These are phyloP conservation scores for Seiridium unicorne DNA, from an alignment of 2,329 filamentous ascomycete genomes.

Conservation along the genomic window DNA sequence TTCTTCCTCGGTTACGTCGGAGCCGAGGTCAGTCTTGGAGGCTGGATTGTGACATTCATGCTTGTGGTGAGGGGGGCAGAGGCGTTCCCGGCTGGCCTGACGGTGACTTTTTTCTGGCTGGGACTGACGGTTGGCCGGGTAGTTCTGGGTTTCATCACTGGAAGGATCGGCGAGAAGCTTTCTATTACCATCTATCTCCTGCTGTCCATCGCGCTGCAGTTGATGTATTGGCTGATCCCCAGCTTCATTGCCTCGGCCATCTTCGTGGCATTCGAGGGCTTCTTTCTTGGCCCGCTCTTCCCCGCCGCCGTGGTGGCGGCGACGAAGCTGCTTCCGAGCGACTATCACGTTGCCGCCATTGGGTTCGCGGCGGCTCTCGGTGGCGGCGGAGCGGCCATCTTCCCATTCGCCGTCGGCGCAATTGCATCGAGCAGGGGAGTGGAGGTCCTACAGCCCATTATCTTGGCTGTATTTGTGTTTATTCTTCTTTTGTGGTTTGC, in stretches of 20 bases:
- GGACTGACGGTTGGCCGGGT: conserved; percentile 75
- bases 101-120: conserved; percentile 80
- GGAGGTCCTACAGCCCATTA: conserved; percentile 54
- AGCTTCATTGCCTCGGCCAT: conserved; percentile 72
- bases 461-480: conserved; percentile 45
- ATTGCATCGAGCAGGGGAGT: conserved; percentile 61
- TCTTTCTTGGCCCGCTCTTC: conserved; percentile 79
- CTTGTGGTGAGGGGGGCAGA: conserved; percentile 69
- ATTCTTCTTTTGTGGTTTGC: conserved; percentile 44
- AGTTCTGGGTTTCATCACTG: conserved; percentile 73
- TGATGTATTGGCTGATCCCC: conserved; percentile 81
- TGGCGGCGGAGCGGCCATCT: conserved; percentile 65
- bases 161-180: conserved; percentile 68
- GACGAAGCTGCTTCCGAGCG: conserved; percentile 70
- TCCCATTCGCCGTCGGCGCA: conserved; percentile 67
- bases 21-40: conserved; percentile 69
- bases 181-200: conserved; percentile 63
- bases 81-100: conserved; percentile 71
- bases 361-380: conserved; percentile 80
- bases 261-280: conserved; percentile 70
- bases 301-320: conserved; percentile 71
- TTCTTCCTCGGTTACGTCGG: conserved; percentile 82
- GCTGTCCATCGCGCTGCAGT: conserved; percentile 60
- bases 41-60: conserved; percentile 88
- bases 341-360: conserved; percentile 76